phyloP scores from a whole-genome alignment of 176 grass and related monocot species.

The Eleusine indica region DNA sequence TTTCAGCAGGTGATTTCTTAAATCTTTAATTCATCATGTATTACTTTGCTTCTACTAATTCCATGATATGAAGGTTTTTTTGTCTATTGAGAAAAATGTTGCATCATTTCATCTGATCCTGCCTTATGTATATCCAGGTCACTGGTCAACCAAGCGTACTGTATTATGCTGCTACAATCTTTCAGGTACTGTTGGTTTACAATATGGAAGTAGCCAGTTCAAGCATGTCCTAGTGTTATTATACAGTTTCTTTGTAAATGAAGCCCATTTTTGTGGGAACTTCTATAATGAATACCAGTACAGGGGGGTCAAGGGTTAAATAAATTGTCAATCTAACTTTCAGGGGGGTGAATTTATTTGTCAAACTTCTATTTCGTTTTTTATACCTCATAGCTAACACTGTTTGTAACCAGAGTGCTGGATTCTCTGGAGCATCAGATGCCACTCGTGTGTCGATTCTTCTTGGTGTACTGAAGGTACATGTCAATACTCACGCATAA shows the following conservation, averaged over 20 bases:
- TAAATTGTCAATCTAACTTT: constrained; percentile 27
- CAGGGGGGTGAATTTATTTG: neutral
- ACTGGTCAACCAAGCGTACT: constrained; percentile 97
- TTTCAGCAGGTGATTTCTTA: constrained; percentile 84
- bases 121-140: constrained; percentile 54
- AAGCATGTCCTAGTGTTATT: constrained; percentile 23
- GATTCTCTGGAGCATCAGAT: constrained; percentile 94
- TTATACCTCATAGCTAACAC: constrained; percentile 21
- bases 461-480: constrained; percentile 94
- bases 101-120: constrained; percentile 24
- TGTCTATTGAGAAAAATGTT: neutral
- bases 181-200: constrained; percentile 67
- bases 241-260: constrained; percentile 8
- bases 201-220: neutral
- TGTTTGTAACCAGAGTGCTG: constrained; percentile 73
- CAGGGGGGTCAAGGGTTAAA: neutral
- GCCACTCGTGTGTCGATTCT: constrained; percentile 92
- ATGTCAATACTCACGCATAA: neutral
- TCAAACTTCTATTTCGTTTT: neutral
- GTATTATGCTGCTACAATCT: constrained; percentile 97
- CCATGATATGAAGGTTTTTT: neutral
- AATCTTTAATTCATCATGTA: neutral
- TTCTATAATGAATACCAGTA: neutral
- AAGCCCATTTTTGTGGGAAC: constrained; percentile 4
- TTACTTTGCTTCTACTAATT: constrained; percentile 9